Evolutionary conservation across 139 green algal species (phyloP).

Genomic region (Closterium sp.): DNA sequence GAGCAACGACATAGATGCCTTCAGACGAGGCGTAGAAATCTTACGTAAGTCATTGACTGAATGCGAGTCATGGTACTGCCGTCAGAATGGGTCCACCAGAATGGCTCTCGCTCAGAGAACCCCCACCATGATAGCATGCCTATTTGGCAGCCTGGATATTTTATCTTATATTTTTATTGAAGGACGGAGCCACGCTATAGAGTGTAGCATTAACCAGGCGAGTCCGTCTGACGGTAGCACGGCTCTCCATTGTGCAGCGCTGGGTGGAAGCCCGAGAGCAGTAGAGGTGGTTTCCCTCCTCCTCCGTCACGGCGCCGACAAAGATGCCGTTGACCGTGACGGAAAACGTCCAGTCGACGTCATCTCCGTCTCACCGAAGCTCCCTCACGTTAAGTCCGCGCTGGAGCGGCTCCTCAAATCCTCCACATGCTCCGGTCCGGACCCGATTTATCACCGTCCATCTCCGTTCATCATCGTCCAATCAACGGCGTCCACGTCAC

Average conservation of each 20-base stretch:
- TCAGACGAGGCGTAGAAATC: not conserved
- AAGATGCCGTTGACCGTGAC: conserved; percentile 26
- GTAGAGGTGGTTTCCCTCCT: conserved; percentile 46
- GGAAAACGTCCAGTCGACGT: conserved; percentile 42
- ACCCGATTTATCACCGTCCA: not conserved
- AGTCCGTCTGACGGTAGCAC: conserved; percentile 30
- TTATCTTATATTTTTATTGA: conserved; percentile 24
- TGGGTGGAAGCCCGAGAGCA: conserved; percentile 27
- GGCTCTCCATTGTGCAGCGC: conserved; percentile 51
- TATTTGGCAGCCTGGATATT: conserved; percentile 25
- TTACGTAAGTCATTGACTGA: not conserved
- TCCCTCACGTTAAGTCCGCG: conserved; percentile 22
- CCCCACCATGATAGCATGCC: conserved; percentile 11
- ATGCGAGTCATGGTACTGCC: conserved; percentile 10
- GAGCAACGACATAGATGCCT: conserved; percentile 8
- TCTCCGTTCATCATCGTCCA: not conserved
- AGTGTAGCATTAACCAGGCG: not conserved
- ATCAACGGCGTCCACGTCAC: not conserved
- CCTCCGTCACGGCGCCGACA: conserved; percentile 43
- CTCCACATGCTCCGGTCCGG: not conserved
- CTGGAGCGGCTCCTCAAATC: conserved; percentile 29
- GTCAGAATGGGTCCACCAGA: conserved; percentile 10
- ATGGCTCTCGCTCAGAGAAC: conserved; percentile 25
- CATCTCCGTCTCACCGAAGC: conserved; percentile 28
- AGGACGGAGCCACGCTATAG: not conserved